Conservation (phyloP, 306 rosid genomes). For the Vigna mungo region DNA sequence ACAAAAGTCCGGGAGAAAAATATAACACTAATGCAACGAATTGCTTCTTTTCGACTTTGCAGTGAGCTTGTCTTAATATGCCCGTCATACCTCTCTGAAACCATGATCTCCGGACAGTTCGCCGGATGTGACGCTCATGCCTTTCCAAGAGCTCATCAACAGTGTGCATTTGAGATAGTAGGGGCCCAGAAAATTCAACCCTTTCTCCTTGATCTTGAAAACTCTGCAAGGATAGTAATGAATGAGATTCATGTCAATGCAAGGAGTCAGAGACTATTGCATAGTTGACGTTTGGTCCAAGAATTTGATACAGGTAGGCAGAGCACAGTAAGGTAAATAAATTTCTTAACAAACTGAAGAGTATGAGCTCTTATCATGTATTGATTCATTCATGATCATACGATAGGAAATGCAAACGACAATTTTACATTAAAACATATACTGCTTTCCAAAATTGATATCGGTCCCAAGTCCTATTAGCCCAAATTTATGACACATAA, state of each 20-base stretch:
- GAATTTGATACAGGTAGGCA: background rate
- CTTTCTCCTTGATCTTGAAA: conserved; percentile 78
- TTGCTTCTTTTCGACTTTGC: background rate
- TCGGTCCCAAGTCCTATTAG: background rate
- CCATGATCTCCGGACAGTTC: conserved; percentile 83
- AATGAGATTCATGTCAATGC: conserved; percentile 20
- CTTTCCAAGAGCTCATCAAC: conserved; percentile 86
- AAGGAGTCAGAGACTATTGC: conserved; percentile 16
- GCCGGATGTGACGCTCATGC: conserved; percentile 87
- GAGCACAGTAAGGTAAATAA: conserved; percentile 4
- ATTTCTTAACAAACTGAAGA: conserved; percentile 5
- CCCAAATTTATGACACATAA: conserved; percentile 1
- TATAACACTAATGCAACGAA: background rate
- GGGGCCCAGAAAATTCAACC: conserved; percentile 94
- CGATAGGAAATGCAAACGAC: background rate
- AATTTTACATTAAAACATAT: background rate
- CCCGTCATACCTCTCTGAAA: conserved; percentile 73
- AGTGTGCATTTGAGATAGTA: conserved; percentile 74
- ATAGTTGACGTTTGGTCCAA: conserved; percentile 19
- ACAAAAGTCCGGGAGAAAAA: conserved; percentile 10
- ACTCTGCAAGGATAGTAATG: conserved; percentile 53
- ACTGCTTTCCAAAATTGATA: conserved; percentile 11
- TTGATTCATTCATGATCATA: conserved; percentile 27
- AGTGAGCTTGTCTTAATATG: background rate
- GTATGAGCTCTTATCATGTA: background rate